These are phyloP conservation scores for Apiospora aurea DNA, from an alignment of 2,329 filamentous ascomycete genomes.

Conservation along the genomic window DNA sequence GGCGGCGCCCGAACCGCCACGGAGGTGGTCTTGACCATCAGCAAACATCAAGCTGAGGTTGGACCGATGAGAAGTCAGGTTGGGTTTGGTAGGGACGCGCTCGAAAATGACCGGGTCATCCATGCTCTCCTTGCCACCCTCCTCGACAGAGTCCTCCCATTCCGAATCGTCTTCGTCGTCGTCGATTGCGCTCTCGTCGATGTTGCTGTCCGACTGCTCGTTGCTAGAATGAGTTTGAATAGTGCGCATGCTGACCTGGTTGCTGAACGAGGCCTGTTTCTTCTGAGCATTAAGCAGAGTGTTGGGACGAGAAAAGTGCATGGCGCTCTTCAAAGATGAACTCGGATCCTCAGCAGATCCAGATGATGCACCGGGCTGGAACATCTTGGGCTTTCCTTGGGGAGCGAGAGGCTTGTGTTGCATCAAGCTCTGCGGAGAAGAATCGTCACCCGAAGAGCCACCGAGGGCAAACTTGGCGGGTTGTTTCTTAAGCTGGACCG, in stretches of 20 bases:
- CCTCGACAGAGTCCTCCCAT: conserved; percentile 74
- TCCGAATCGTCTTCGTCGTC: conserved; percentile 74
- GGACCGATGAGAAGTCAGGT: conserved; percentile 85
- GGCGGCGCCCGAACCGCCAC: conserved; percentile 50
- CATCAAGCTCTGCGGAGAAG: conserved; percentile 67
- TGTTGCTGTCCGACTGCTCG: conserved; percentile 67
- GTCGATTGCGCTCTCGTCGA: conserved; percentile 84
- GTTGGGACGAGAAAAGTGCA: conserved; percentile 53
- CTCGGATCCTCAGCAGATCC: conserved; percentile 77
- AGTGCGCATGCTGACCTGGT: conserved; percentile 73
- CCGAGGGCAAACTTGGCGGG: conserved; percentile 75
- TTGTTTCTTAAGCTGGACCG: conserved; percentile 70
- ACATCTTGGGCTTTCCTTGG: conserved; percentile 51
- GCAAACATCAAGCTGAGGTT: conserved; percentile 90
- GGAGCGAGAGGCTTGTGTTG: conserved; percentile 47
- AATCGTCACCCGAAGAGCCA: conserved; percentile 79
- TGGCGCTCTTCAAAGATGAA: conserved; percentile 65
- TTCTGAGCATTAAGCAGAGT: conserved; percentile 57
- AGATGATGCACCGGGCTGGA: conserved; percentile 65
- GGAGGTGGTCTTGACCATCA: conserved; percentile 50
- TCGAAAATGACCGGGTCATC: conserved; percentile 85
- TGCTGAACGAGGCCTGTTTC: conserved; percentile 85
- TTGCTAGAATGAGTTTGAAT: conserved; percentile 61
- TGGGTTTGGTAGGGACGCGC: conserved; percentile 86
- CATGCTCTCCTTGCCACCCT: conserved; percentile 83